Conservation (phyloP, 208 protist species). For the Trypanosoma grayi region DNA sequence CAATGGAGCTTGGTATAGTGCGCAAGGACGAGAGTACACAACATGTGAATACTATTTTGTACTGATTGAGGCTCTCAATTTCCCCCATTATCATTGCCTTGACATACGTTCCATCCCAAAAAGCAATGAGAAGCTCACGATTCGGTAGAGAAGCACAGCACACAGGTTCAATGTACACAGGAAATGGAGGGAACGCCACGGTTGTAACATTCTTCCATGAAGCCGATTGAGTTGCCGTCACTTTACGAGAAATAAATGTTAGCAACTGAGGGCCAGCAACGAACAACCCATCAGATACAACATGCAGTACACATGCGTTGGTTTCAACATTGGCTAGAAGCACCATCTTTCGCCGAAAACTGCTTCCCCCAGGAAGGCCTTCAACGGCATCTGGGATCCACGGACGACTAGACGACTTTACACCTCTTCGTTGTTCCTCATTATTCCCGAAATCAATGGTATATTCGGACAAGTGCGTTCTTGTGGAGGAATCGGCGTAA, state of each 20-base stretch:
- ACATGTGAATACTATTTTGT: constrained; percentile 12
- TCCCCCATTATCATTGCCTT: constrained; percentile 16
- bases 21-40: neutral
- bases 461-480: constrained; percentile 72
- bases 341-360: constrained; percentile 17
- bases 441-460: constrained; percentile 22
- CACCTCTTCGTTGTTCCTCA: constrained; percentile 5
- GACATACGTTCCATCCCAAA: constrained; percentile 28
- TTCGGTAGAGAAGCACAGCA: constrained; percentile 26
- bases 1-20: constrained; percentile 25
- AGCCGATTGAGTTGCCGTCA: neutral
- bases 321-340: constrained; percentile 54
- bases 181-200: constrained; percentile 13
- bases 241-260: constrained; percentile 29
- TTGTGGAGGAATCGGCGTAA: constrained; percentile 55
- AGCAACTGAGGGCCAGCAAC: constrained; percentile 67
- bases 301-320: constrained; percentile 44
- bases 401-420: neutral
- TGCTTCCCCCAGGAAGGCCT: constrained; percentile 11
- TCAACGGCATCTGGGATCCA: constrained; percentile 21
- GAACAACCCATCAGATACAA: constrained; percentile 46
- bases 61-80: constrained; percentile 10
- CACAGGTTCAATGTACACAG: constrained; percentile 27
- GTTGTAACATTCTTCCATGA: constrained; percentile 24
- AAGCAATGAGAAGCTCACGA: constrained; percentile 21